Evolutionary conservation across 371 early-diverging fungal species (phyloP).

Genomic region (Rhizoclosmatium hyalinum): DNA sequence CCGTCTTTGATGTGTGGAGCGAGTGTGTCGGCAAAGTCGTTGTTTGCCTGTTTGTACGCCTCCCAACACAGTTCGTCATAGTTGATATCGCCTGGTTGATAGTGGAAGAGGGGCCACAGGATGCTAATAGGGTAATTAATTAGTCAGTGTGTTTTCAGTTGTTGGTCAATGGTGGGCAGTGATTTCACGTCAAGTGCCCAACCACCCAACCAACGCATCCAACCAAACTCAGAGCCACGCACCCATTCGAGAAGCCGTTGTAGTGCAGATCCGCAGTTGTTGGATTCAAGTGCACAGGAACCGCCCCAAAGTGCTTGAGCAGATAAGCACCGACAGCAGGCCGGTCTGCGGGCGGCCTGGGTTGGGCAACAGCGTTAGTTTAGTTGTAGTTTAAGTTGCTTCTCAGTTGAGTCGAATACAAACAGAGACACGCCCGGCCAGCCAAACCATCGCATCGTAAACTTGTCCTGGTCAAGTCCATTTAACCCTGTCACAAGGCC

Average conservation of each 20-base stretch:
- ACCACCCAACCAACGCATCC: not conserved
- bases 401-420: not conserved
- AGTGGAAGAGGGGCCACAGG: slow-evolving; percentile 99
- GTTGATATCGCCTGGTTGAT: slow-evolving; percentile 95
- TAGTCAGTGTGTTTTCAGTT: not conserved
- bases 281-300: slow-evolving; percentile 96
- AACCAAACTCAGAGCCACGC: not conserved
- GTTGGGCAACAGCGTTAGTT: slow-evolving; percentile 4
- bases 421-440: not conserved
- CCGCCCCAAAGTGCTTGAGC: slow-evolving; percentile 82
- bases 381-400: not conserved
- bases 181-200: not conserved
- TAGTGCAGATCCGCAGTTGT: slow-evolving; percentile 98
- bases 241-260: slow-evolving; percentile 97
- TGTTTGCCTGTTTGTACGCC: slow-evolving; percentile 94
- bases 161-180: not conserved
- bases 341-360: not conserved
- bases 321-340: slow-evolving; percentile 51
- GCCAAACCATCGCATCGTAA: slow-evolving; percentile 33
- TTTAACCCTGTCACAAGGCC: slow-evolving; percentile 28
- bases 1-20: slow-evolving; percentile 82
- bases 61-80: slow-evolving; percentile 95
- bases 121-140: slow-evolving; percentile 60
- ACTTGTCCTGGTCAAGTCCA: not conserved
- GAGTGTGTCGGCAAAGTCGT: slow-evolving; percentile 88